Base-by-base conservation (phyloP, 176 grass and related monocot species). In the Bonia amplexicaulis region DNA sequence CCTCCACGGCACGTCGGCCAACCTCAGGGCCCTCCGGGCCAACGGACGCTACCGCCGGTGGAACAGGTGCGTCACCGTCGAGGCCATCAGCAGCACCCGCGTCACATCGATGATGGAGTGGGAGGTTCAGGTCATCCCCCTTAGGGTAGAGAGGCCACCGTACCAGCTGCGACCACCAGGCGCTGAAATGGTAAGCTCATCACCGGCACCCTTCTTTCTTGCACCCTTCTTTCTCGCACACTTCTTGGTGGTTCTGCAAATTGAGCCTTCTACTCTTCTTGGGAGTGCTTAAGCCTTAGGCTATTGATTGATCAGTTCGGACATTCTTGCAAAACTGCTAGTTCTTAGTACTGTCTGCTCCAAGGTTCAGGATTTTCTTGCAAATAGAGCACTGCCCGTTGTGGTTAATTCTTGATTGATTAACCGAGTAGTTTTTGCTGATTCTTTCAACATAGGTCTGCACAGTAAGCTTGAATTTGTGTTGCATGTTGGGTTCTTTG, bases 91-190 rank as follows among this genome's bases (percentile, higher is more conserved):
- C 73, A 33, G 67, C 45, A 35, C 17, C 73, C 54, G 73, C 7
- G 45, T 88, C 73, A 88, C 54, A 23, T 83, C 73, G 54, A 88
- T 88, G 86, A 83, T 83, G 86, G 73, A 88, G 86, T 83, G 86
- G 80, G 73, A 71, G 53, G 86, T 83, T 60, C 42, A 88, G 65
- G 54, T 83, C 44, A 77, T 88, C 17, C 65, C 86, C 53, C 12
- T 76, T 2, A 77, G 14, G 29, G 72, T 60, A 12, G 79, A 83
- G 73, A 77, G 80, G 73, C 80, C 86, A 53, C 80, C 79, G 40
- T 87, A 77, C 86, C 86, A 88, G 64, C 61, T 58, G 80, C 62
- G 79, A 12, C 65, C 52, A 51, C 29, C 17, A 63, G 47, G 31
- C n/a, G 42, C 52, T 58, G 41, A 73, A 47, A 33, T 54, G 16